Base-by-base conservation (phyloP, 78 protist species). In the Polysphondylium violaceum region DNA sequence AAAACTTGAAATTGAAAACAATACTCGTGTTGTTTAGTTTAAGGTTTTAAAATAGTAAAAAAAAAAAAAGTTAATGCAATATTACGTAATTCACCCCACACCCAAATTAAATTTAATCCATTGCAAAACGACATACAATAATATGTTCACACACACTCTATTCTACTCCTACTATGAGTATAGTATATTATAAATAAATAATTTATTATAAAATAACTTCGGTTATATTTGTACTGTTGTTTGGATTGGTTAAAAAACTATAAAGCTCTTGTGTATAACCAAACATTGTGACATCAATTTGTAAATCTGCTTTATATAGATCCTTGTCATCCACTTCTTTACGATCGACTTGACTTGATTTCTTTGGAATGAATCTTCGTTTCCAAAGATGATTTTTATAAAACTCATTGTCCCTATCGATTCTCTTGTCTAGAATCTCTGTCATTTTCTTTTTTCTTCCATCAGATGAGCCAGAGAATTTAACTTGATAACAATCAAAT, bases 311-410 rank as follows among this genome's bases (percentile, higher is more conserved):
- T 47, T 47, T 47, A 47, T 47, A 47, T 47, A 47, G 53, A 47
- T 47, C 53, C 53, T 47, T 47, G 53, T 47, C 53, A 47, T 47
- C 53, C 53, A 47, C 53, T 47, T 47, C 53, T 47, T 47, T 47
- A 47, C 53, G 53, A 47, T 47, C 53, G 53, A 47, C 53, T 47
- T 47, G 53, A 47, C 53, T 47, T 47, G 53, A 47, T 47, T 47
- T 47, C 53, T 47, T 47, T 47, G 53, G 53, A 47, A 47, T 47
- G 53, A 47, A 47, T 47, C 53, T 47, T 47, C 53, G 53, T 47
- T 47, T 47, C 53, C 53, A 47, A 47, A 47, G 53, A 47, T 47
- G 53, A 47, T 47, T 47, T 47, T 47, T 47, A 47, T 47, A 47
- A 47, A 47, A 47, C 53, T 47, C 53, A 47, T 47, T 47, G 53